Conservation (phyloP, 768 basidiomycete species). For the Tulasnella sp. region DNA sequence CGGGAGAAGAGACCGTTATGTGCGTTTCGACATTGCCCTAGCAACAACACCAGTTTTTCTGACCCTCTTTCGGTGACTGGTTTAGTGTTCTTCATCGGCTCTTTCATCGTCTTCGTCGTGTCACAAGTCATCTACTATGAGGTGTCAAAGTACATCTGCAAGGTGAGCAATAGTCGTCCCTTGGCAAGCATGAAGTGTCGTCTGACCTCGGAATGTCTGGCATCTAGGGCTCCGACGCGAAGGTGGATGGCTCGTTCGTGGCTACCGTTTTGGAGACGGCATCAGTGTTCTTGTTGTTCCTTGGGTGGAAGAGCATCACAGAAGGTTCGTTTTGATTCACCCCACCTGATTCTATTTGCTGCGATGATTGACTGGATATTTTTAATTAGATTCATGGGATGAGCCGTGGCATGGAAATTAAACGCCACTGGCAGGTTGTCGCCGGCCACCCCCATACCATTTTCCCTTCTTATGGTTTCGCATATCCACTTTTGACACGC, state of each 20-base stretch:
- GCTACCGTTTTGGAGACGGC: conserved; percentile 77
- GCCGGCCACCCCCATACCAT: not conserved
- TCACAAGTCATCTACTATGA: conserved; percentile 78
- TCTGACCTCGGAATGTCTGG: not conserved
- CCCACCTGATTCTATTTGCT: too few relatives aligned
- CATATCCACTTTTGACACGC: too few relatives aligned
- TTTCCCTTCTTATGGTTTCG: too few relatives aligned
- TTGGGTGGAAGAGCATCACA: conserved; percentile 83
- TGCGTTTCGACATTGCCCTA: conserved; percentile 21
- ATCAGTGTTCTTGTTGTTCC: conserved; percentile 53
- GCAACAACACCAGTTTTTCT: not conserved
- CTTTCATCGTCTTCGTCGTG: conserved; percentile 67
- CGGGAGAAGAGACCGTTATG: conserved; percentile 69
- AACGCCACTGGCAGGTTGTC: not conserved
- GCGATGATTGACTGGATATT: not conserved
- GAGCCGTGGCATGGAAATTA: conserved; percentile 15
- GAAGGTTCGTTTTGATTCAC: conserved; percentile 53
- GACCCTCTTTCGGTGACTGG: not conserved
- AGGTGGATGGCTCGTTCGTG: conserved; percentile 79
- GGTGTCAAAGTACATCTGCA: conserved; percentile 58
- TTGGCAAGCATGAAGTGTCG: not conserved
- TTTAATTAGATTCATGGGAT: conserved; percentile 26
- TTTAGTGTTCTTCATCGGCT: conserved; percentile 56
- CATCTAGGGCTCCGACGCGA: conserved; percentile 35
- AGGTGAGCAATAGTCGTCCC: conserved; percentile 29